These are phyloP conservation scores for Pseudocercospora macadamiae DNA, from an alignment of 2,329 filamentous ascomycete genomes.

Conservation along the genomic window DNA sequence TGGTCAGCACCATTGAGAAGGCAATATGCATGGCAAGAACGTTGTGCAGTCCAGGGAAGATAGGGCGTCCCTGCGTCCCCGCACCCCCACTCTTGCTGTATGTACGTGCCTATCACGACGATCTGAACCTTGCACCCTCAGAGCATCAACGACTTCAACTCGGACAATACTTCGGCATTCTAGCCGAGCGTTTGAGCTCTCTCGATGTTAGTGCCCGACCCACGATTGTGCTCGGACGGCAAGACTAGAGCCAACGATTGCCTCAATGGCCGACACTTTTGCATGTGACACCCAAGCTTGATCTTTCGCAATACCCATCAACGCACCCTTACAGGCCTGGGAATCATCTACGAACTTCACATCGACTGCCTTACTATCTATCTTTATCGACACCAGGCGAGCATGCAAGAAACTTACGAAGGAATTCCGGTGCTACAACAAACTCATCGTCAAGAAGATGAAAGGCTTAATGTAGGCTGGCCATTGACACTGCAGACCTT, in stretches of 20 bases:
- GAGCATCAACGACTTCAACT: too few relatives aligned
- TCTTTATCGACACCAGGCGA: background rate
- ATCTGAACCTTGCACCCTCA: background rate
- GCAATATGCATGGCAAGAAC: background rate
- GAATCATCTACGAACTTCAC: background rate
- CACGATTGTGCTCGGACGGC: too few relatives aligned
- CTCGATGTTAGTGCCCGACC: too few relatives aligned
- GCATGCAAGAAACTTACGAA: background rate
- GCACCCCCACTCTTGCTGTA: background rate
- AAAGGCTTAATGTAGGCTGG: constrained; percentile 11
- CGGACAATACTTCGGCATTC: too few relatives aligned
- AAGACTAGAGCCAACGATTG: too few relatives aligned
- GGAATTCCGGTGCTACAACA: constrained; percentile 6
- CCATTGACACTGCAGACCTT: background rate
- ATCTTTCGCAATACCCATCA: too few relatives aligned
- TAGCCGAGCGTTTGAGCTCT: too few relatives aligned
- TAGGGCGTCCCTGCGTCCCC: background rate
- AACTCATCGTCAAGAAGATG: background rate
- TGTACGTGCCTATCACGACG: background rate
- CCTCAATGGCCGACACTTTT: too few relatives aligned
- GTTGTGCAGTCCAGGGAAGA: background rate
- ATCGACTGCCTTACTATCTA: too few relatives aligned
- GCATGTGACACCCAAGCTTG: too few relatives aligned
- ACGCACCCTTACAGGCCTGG: too few relatives aligned
- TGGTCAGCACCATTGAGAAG: background rate